Evolutionary conservation across 805 yeast genomes (phyloP).

Genomic region (Jamesozyma hellenica): DNA sequence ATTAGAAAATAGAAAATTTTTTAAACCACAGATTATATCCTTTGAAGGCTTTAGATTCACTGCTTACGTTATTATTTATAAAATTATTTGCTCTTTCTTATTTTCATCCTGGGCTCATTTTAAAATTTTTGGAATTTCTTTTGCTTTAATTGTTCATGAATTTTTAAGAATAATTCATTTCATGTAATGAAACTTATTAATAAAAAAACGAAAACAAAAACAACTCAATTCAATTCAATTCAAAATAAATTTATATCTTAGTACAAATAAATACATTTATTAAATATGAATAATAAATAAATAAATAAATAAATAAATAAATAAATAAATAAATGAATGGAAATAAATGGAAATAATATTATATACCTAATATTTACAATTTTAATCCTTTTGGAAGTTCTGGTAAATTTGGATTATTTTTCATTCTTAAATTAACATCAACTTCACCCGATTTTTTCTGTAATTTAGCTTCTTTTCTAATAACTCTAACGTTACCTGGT

Average conservation of each 20-base stretch:
- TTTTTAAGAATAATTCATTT: constrained; percentile 11
- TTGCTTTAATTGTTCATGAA: constrained; percentile 14
- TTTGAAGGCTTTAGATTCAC: constrained; percentile 22
- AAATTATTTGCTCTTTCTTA: constrained; percentile 12
- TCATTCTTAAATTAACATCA: background rate
- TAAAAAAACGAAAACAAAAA: no score
- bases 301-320: constrained; percentile 3
- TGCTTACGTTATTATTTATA: constrained; percentile 13
- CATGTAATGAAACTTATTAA: constrained; percentile 2
- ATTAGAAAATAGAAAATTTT: constrained; percentile 6
- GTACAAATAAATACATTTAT: background rate
- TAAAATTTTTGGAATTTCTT: constrained; percentile 16
- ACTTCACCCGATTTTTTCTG: constrained; percentile 1
- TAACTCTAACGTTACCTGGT: constrained; percentile 68
- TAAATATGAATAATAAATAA: background rate
- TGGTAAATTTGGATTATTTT: constrained; percentile 2
- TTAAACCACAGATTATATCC: constrained; percentile 11
- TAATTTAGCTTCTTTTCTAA: constrained; percentile 44
- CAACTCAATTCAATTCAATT: no score
- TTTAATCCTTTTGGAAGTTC: background rate
- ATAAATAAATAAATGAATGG: background rate
- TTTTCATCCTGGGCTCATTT: constrained; percentile 20
- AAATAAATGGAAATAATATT: background rate
- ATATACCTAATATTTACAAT: background rate
- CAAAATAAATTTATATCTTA: background rate